Evolutionary conservation across 306 rosid genomes (phyloP).

Genomic region (Nissolia schottii): DNA sequence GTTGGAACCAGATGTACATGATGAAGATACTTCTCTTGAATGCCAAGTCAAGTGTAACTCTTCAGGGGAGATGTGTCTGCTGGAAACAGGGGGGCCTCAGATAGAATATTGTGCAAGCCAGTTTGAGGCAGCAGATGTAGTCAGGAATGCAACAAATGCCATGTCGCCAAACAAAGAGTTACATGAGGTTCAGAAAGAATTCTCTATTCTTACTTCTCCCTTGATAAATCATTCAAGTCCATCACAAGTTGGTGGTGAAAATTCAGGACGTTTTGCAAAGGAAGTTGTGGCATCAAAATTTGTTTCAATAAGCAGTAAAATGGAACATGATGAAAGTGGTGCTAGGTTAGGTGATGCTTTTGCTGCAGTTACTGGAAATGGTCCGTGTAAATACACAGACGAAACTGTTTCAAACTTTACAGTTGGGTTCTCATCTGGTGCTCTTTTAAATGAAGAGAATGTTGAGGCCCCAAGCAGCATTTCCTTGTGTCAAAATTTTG

Average conservation of each 20-base stretch:
- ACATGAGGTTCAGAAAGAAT: conserved; percentile 27
- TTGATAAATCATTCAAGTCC: conserved; percentile 21
- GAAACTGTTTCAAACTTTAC: conserved; percentile 22
- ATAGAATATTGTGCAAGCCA: conserved; percentile 18
- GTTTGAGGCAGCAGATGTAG: conserved; percentile 19
- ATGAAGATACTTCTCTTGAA: conserved; percentile 20
- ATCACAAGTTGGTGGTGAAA: conserved; percentile 23
- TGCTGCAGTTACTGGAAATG: conserved; percentile 28
- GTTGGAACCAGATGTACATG: conserved; percentile 22
- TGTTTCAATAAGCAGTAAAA: conserved; percentile 15
- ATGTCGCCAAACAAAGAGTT: conserved; percentile 24
- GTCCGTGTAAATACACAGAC: conserved; percentile 25
- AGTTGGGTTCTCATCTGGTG: conserved; percentile 31
- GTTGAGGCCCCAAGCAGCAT: conserved; percentile 16
- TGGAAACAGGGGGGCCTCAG: conserved; percentile 15
- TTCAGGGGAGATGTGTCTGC: conserved; percentile 11
- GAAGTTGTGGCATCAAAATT: conserved; percentile 20
- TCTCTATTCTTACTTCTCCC: conserved; percentile 17
- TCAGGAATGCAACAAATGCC: background rate
- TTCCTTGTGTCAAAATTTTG: conserved; percentile 27
- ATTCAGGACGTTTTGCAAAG: conserved; percentile 29
- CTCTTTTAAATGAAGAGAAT: conserved; percentile 29
- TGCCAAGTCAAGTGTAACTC: conserved; percentile 29
- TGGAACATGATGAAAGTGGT: conserved; percentile 10
- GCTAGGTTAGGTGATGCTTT: conserved; percentile 26